These are phyloP conservation scores for Pseudogymnoascus sp. DNA, from an alignment of 2,329 filamentous ascomycete genomes.

Conservation along the genomic window DNA sequence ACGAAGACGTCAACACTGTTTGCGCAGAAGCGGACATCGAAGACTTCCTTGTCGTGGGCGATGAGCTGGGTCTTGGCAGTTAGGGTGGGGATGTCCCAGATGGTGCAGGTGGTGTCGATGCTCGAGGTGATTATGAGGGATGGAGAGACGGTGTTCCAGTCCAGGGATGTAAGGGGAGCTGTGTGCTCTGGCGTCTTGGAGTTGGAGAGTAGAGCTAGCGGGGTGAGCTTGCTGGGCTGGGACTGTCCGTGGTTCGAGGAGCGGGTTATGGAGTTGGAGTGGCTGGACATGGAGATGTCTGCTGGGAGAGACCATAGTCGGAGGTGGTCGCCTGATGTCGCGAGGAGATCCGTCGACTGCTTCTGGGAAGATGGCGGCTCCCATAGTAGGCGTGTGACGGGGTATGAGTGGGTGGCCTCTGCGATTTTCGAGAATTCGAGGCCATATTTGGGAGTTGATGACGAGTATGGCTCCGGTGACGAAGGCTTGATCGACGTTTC, in stretches of 20 bases:
- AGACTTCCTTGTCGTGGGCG: slow-evolving; percentile 97
- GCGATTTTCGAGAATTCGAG: slow-evolving; percentile 90
- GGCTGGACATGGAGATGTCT: slow-evolving; percentile 44
- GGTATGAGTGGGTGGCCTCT: slow-evolving; percentile 95
- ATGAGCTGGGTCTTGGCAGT: slow-evolving; percentile 98
- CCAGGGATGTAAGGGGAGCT: slow-evolving; percentile 86
- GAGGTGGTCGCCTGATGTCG: slow-evolving; percentile 90
- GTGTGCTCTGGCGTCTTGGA: slow-evolving; percentile 98
- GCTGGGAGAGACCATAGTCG: slow-evolving; percentile 86
- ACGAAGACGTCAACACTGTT: slow-evolving; percentile 99
- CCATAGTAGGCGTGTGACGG: slow-evolving; percentile 90
- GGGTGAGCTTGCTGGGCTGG: slow-evolving; percentile 72
- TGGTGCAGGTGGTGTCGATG: slow-evolving; percentile 98
- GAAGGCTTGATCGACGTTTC: slow-evolving; percentile 73
- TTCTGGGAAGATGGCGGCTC: slow-evolving; percentile 93
- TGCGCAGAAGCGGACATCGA: slow-evolving; percentile 95
- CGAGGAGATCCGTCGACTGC: slow-evolving; percentile 86
- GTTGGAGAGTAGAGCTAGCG: slow-evolving; percentile 86
- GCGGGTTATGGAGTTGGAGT: slow-evolving; percentile 60
- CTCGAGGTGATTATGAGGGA: slow-evolving; percentile 97
- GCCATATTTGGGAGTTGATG: slow-evolving; percentile 62
- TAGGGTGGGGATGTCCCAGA: slow-evolving; percentile 97
- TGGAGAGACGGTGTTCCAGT: slow-evolving; percentile 96
- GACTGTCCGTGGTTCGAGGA: slow-evolving; percentile 51
- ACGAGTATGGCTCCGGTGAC: slow-evolving; percentile 56